Base-by-base conservation (phyloP, 768 basidiomycete species). In the Tylopilus balloui region DNA sequence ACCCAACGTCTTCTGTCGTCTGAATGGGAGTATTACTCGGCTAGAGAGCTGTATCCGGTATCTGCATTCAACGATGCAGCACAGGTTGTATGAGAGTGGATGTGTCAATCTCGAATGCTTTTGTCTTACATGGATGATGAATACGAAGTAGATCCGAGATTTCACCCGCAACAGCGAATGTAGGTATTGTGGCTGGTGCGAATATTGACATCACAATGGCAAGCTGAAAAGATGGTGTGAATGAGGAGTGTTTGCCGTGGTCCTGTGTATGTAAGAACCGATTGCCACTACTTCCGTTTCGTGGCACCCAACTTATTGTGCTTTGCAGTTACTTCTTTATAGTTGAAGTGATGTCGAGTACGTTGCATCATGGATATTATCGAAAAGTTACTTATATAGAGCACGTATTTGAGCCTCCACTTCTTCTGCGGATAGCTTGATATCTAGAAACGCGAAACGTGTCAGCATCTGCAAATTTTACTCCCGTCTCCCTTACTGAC, bases 391-490 rank as follows among this genome's bases (percentile, higher is more conserved):
- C 50, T 60, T 66, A 66, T 83, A 90, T 46, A 88, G 80, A 28
- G 72, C 75, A 56, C 80, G 76, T 49, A 89, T 78, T 56, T 85
- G 80, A 7, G 69, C 65, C 58, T 90, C 88, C 19, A 91, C 86
- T 41, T 84, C 84, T 24, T 89, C 86, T 0, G 82, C 69, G 0
- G 84, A 78, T 66, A 84, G 69, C 64, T 88, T 91, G 71, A 91
- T 89, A 69, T 91, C 88, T 90, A 55, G 31, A 54, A 29, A 52
- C 13, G n/a, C 31, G n/a, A 46, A 55, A 38, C 14, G 40, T 13
- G 52, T 66, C 39, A 62, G 43, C 39, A 34, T 35, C 24, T 10
- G 13, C 29, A 20, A 42, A 1, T 19, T 52, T 3, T 35, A 39
- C 28, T 42, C 12, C 39, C 19, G 14, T 20, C 49, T 5, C 41